Evolutionary conservation across 2,329 filamentous ascomycete genomes (phyloP).

Genomic region (Alternaria incomplexa): DNA sequence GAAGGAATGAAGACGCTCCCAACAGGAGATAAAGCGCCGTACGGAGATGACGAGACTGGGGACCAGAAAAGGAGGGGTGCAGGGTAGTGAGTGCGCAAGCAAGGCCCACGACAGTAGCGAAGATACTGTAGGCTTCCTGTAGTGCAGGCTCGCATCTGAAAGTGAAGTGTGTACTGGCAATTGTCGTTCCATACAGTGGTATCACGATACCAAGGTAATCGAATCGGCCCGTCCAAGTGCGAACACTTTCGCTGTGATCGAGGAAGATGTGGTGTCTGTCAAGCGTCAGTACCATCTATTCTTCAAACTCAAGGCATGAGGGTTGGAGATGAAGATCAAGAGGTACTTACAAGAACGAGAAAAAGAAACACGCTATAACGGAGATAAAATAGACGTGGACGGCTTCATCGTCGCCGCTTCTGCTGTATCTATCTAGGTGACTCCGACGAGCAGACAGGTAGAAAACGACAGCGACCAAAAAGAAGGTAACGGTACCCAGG

Average conservation of each 20-base stretch:
- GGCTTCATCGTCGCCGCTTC: background rate
- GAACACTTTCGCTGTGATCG: slow-evolving; percentile 78
- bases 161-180: slow-evolving; percentile 71
- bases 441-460: background rate
- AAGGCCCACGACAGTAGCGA: slow-evolving; percentile 32
- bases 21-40: slow-evolving; percentile 52
- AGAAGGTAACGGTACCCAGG: background rate
- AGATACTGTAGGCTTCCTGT: slow-evolving; percentile 44
- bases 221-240: slow-evolving; percentile 82
- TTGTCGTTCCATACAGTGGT: slow-evolving; percentile 80
- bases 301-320: background rate
- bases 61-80: slow-evolving; percentile 30
- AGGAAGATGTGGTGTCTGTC: slow-evolving; percentile 75
- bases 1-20: slow-evolving; percentile 50
- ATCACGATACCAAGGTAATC: slow-evolving; percentile 82
- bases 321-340: background rate
- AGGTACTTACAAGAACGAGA: slow-evolving; percentile 40
- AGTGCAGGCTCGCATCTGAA: slow-evolving; percentile 49
- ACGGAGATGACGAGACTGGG: slow-evolving; percentile 46
- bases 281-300: background rate
- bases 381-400: slow-evolving; percentile 7
- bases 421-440: background rate
- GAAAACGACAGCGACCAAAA: background rate
- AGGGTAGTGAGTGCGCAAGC: slow-evolving; percentile 49
- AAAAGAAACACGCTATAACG: slow-evolving; percentile 9